Conservation (phyloP, 306 rosid genomes). For the Quercus bicolor region DNA sequence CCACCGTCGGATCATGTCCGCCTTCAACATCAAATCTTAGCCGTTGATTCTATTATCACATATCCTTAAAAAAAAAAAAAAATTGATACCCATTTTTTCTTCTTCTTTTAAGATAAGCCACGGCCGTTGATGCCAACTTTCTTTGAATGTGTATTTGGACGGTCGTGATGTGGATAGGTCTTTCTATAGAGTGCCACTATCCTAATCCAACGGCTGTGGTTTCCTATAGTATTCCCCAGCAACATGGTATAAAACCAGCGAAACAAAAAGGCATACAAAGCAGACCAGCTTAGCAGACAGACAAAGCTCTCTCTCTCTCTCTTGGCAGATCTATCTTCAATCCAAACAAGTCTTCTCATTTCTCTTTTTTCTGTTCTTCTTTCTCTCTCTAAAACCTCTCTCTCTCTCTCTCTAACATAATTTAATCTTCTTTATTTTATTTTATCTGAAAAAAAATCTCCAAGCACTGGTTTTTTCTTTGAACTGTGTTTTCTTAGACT, state of each 20-base stretch:
- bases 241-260: neutral
- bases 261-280: neutral
- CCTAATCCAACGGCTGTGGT: constrained; percentile 28
- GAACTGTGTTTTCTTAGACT: neutral
- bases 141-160: neutral
- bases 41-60: neutral
- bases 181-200: neutral
- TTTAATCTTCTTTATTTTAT: neutral
- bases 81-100: no score
- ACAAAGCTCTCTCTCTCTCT: neutral
- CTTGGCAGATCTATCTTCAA: neutral
- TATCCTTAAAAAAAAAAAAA: neutral
- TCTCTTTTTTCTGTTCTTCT: neutral
- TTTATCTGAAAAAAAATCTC: neutral
- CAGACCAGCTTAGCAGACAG: constrained; percentile 7
- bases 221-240: neutral
- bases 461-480: neutral
- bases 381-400: neutral
- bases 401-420: neutral
- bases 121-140: neutral
- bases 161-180: neutral
- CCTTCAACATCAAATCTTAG: neutral
- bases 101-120: no score
- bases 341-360: neutral
- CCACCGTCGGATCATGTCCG: no score